Conservation (phyloP, 169 alveolate genomes). For the Plasmodium ovale region DNA sequence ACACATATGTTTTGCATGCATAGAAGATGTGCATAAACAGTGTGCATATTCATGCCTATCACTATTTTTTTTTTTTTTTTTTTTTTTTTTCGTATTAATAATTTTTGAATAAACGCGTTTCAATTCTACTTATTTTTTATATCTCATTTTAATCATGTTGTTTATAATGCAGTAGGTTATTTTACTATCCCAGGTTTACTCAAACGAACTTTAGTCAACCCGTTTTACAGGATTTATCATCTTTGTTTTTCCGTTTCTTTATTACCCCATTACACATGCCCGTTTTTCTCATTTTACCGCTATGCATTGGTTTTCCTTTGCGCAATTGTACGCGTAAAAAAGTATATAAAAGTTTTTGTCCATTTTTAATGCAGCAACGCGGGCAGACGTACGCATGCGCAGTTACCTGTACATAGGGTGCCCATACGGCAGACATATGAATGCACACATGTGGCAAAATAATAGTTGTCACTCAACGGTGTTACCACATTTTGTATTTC, state of each 20-base stretch:
- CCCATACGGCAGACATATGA: too few relatives aligned
- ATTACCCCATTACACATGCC: neutral
- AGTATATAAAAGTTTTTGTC: neutral
- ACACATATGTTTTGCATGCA: neutral
- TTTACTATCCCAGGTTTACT: neutral
- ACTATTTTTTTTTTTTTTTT: neutral
- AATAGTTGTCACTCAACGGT: too few relatives aligned
- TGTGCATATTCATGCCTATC: neutral
- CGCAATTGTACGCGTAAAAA: neutral
- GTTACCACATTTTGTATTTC: too few relatives aligned
- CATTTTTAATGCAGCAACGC: neutral
- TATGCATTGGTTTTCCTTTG: neutral
- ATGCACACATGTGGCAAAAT: too few relatives aligned
- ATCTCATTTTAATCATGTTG: neutral
- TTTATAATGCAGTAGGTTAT: neutral
- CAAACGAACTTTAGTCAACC: too few relatives aligned
- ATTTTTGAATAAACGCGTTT: conserved; percentile 3
- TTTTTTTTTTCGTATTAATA: conserved; percentile 13
- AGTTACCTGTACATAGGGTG: too few relatives aligned
- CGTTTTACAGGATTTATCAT: neutral
- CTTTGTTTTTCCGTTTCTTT: neutral
- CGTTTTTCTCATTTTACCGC: neutral
- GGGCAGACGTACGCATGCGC: neutral
- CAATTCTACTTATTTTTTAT: neutral
- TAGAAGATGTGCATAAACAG: neutral